A percentile compares a stretch with the other conserved stretches of the same genome.
phyloP scores from a whole-genome alignment of 2,329 filamentous ascomycete species.

The Clonostachys chloroleuca region DNA sequence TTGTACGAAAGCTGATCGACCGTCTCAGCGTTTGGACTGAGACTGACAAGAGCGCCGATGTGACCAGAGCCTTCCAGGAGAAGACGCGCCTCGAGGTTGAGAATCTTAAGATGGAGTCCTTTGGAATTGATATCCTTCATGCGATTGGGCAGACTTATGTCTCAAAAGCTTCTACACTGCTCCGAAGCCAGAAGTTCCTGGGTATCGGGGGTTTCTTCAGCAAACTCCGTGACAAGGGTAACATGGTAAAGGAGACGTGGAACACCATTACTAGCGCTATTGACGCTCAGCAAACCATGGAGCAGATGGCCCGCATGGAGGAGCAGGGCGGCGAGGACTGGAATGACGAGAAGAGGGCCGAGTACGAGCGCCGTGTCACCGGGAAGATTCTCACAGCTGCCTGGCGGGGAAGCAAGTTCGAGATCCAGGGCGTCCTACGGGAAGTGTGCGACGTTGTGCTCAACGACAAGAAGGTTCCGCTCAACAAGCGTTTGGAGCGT shows the following conservation, averaged over 20 bases:
- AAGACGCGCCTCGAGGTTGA: conserved; percentile 95
- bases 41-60: conserved; percentile 82
- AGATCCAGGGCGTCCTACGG: conserved; percentile 92
- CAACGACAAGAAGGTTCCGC: conserved; percentile 70
- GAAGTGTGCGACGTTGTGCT: conserved; percentile 91
- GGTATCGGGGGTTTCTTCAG: conserved; percentile 95
- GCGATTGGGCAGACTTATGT: conserved; percentile 91
- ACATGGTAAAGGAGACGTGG: conserved; percentile 96
- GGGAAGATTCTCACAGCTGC: conserved; percentile 97
- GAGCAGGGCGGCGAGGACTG: conserved; percentile 93
- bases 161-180: conserved; percentile 78
- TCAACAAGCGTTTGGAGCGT: conserved; percentile 83
- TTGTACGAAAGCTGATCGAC: conserved; percentile 81
- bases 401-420: conserved; percentile 94
- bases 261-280: conserved; percentile 95
- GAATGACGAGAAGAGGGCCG: conserved; percentile 95
- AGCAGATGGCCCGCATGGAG: conserved; percentile 97
- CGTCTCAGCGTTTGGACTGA: conserved; percentile 95
- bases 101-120: conserved; percentile 98
- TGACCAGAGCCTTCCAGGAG: conserved; percentile 85
- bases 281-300: conserved; percentile 96
- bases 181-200: conserved; percentile 95
- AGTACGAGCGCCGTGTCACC: conserved; percentile 93
- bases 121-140: conserved; percentile 92
- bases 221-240: conserved; percentile 92